Base-by-base conservation (phyloP, 768 basidiomycete genomes). In the Chalciporus sphaerocephalus region DNA sequence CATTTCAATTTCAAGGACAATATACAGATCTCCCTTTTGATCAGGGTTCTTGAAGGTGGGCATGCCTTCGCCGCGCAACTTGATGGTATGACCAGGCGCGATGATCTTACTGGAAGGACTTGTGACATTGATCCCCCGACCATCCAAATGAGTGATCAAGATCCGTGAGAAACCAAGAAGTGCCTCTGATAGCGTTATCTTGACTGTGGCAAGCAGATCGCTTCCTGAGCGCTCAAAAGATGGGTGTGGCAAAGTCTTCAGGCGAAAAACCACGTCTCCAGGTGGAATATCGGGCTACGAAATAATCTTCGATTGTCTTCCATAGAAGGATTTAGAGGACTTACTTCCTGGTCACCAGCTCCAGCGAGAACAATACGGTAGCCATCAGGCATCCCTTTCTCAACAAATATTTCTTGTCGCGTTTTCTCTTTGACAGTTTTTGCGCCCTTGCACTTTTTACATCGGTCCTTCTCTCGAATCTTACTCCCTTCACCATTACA, bases 111-210 rank as follows among this genome's bases (percentile, higher is more conserved):
- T 81, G 1, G 79, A 74, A 5, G 88, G 88, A 53, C 80, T 85
- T 0, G 80, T 69, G 11, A 96, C 79, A 28, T 80, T 81, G 41
- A 97, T 75, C n/a, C 92, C 92, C 12, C 92, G 81, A 9, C 93
- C 93, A 59, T 99, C 95, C 23, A 99, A 74, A 63, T 99, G 95
- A 6, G 85, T 88, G 46, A 99, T 71, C 18, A 96, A 69, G 51
- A 97, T 85, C 21, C 95, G 81, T 38, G 85, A 88, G 70, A 99
- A 94, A n/a, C 95, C 95, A 42, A 96, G 77, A 9, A 98, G 77
- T 3, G 93, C 90, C 67, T 99, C 95, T 9, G 93, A 94, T 22
- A 98, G 74, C 1, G 92, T 94, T 46, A 99, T 85, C 37, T 83
- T 82, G 46, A 92, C 80, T 24, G 78, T 81, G 2, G 89, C 82